Percentiles rank a stretch among this genome's conserved stretches.
phyloP scores from a whole-genome alignment of 352 stramenopile genomes.

The Globisporangium emineosum region DNA sequence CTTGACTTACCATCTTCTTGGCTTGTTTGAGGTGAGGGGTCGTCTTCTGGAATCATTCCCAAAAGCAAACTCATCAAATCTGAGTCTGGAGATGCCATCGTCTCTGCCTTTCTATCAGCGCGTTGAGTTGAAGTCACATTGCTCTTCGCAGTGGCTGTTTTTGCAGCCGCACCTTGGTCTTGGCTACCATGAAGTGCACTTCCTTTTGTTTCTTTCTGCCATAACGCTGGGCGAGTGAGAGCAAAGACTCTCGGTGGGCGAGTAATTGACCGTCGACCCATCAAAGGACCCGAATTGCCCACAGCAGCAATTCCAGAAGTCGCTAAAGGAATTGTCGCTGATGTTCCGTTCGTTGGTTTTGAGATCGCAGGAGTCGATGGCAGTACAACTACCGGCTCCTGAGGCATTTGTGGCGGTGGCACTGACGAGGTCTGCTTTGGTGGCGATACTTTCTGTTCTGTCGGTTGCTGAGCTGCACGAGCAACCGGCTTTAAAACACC shows the following conservation, averaged over 20 bases:
- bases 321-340: neutral
- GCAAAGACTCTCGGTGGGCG: conserved; percentile 12
- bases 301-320: neutral
- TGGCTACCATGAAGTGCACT: neutral
- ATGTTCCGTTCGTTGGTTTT: neutral
- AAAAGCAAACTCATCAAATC: conserved; percentile 8
- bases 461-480: neutral
- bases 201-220: neutral
- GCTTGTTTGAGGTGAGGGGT: conserved; percentile 10
- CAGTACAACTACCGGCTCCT: neutral
- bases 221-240: neutral
- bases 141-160: neutral
- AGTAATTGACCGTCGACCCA: neutral
- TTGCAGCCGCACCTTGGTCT: neutral
- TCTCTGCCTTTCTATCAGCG: neutral
- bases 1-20: conserved; percentile 11
- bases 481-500: neutral
- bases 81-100: neutral
- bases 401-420: neutral
- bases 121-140: neutral
- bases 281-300: neutral
- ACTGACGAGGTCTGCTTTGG: neutral
- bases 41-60: neutral
- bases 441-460: neutral
- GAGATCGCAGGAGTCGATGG: neutral